A percentile compares a stretch with the other conserved stretches of the same genome.
These are phyloP conservation scores for Withania somnifera DNA, from an alignment of 305 asterid genomes.

Conservation along the genomic window DNA sequence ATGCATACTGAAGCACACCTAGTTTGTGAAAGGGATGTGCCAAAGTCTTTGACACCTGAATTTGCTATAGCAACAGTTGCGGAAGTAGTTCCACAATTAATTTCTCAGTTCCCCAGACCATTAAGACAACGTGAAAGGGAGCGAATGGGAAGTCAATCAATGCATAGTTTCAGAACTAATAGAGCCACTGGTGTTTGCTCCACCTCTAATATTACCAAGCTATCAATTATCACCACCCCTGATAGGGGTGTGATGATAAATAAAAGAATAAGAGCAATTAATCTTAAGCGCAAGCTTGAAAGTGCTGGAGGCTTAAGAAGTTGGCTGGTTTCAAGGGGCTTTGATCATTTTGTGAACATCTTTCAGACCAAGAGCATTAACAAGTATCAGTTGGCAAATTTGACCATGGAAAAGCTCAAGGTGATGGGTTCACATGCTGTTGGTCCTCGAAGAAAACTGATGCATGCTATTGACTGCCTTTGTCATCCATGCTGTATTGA, in stretches of 20 bases:
- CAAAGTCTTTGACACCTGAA: slow-evolving; percentile 27
- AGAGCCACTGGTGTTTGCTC: slow-evolving; percentile 11
- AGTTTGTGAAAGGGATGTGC: slow-evolving; percentile 31
- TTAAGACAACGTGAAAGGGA: slow-evolving; percentile 14
- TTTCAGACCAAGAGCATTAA: slow-evolving; percentile 42
- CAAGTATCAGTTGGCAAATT: slow-evolving; percentile 66
- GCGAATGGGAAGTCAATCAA: slow-evolving; percentile 23
- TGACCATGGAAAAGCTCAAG: slow-evolving; percentile 76
- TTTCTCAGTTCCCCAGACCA: slow-evolving; percentile 13
- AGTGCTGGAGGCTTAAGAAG: slow-evolving; percentile 80
- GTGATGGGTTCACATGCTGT: slow-evolving; percentile 80
- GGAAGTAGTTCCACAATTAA: slow-evolving; percentile 21
- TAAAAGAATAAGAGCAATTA: slow-evolving; percentile 48
- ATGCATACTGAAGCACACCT: slow-evolving; percentile 18
- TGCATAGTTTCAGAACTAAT: slow-evolving; percentile 11
- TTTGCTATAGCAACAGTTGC: slow-evolving; percentile 14
- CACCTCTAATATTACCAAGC: slow-evolving; percentile 17
- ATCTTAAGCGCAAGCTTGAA: slow-evolving; percentile 51
- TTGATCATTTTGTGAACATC: slow-evolving; percentile 41
- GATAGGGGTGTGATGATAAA: slow-evolving; percentile 27
- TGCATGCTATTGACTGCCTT: slow-evolving; percentile 86
- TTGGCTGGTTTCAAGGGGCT: slow-evolving; percentile 83
- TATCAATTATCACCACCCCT: slow-evolving; percentile 21
- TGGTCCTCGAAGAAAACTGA: slow-evolving; percentile 87
- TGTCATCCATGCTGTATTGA: slow-evolving; percentile 75